Base-by-base conservation (phyloP, 2,329 filamentous ascomycete genomes). In the Plenodomus tracheiphilus region DNA sequence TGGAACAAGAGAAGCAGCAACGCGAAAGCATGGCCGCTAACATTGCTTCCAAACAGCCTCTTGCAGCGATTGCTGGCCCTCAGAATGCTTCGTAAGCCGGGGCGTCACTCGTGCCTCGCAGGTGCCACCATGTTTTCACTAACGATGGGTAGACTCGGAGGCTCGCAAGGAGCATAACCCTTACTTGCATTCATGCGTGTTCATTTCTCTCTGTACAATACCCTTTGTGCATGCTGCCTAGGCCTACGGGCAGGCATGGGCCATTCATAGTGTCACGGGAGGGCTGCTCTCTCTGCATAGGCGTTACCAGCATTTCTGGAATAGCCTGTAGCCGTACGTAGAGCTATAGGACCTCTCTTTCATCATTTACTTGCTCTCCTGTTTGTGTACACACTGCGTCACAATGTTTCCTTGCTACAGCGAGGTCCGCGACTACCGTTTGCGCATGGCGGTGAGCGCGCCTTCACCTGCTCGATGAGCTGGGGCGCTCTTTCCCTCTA, bases 1-100 rank as follows among this genome's bases (percentile, higher is more conserved):
- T 90, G 73, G 90, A 95, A 64, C 82, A 84, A 38, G 90, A 95
- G 71, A 94, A 94, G 75, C 79, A 85, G 6, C 87, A 91, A 56
- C 81, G 88, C 36, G 88, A 92, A 70, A 77, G 74, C 45, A 61
- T 77, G 61, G 76, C 74, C 4, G 59, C 61, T 15, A 61, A 56
- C 2, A 65, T 71, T 16, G 62, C 61, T 15, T 59, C 59, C 18
- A 64, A 66, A 40, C 60, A 64, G 19, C 53, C 59, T 22, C 22
- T 54, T 2, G n/a, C 58, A 2, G 41, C 53, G 3, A 51, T 43
- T n/a, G 30, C 50, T 35, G 36, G 34, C 20, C 34, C 46, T 32
- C 28, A 32, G 13, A 32, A 32, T 19, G 17, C 30, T 21, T 35
- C 6, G 17, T 32, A 15, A 15, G 28, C 13, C 15, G 9, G 4